Conservation (phyloP, 2,329 filamentous ascomycete species). For the Claviceps sorghi region DNA sequence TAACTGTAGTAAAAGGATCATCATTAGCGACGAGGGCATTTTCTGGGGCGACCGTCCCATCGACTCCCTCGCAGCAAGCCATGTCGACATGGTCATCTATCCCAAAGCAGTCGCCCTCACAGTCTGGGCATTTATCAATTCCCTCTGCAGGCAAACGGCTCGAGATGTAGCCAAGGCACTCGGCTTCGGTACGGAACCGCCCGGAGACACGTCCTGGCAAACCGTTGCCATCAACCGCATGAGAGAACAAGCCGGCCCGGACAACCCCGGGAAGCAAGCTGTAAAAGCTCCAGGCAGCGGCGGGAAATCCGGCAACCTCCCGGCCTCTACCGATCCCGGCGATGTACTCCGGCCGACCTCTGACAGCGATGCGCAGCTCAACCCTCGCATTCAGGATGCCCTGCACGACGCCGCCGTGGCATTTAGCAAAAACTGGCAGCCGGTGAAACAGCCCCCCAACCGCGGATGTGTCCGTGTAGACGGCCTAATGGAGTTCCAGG, state of each 20-base stretch:
- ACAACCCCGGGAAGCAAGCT: constrained; percentile 11
- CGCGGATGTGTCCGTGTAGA: constrained; percentile 38
- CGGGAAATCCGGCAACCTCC: constrained; percentile 12
- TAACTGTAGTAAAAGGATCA: constrained; percentile 24
- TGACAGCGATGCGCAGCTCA: constrained; percentile 16
- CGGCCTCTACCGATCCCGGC: constrained; percentile 12
- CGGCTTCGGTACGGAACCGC: constrained; percentile 22
- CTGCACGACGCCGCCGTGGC: constrained; percentile 20
- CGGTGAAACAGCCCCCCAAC: constrained; percentile 27
- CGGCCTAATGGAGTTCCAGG: constrained; percentile 39
- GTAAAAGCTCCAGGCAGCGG: constrained; percentile 11
- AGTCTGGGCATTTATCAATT: constrained; percentile 36
- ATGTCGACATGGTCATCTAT: constrained; percentile 35
- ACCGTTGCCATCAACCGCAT: constrained; percentile 16
- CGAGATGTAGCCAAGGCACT: constrained; percentile 29
- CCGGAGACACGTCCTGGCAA: constrained; percentile 19
- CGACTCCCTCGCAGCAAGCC: constrained; percentile 30
- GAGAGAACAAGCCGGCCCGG: constrained; percentile 12
- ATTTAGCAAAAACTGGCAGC: constrained; percentile 32
- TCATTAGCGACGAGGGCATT: constrained; percentile 33
- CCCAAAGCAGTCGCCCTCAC: constrained; percentile 37
- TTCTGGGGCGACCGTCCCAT: constrained; percentile 32
- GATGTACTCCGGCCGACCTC: constrained; percentile 15
- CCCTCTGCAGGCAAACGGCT: constrained; percentile 31
- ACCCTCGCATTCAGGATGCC: constrained; percentile 19